These are phyloP conservation scores for Dioscorea cayenensis DNA, from an alignment of 116 monocot species.

Conservation along the genomic window DNA sequence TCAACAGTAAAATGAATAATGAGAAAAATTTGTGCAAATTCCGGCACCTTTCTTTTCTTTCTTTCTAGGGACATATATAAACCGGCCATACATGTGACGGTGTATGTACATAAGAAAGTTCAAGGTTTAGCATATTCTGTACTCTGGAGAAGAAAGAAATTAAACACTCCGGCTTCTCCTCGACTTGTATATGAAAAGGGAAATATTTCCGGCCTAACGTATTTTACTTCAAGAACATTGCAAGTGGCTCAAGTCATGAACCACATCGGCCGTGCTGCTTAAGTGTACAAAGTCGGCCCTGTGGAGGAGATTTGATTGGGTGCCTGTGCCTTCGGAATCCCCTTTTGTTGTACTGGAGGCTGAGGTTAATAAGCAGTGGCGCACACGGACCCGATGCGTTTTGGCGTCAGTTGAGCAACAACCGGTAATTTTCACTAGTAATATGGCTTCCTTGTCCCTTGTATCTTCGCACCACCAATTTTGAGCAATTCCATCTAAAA, in stretches of 20 bases:
- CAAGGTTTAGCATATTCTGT: too few species aligned
- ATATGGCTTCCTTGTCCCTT: slow-evolving; percentile 54
- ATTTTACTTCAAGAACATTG: slow-evolving; percentile 10
- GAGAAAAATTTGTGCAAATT: too few species aligned
- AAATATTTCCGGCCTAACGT: background rate
- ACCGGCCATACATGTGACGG: too few species aligned
- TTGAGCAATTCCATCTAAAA: slow-evolving; percentile 64
- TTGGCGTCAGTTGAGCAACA: slow-evolving; percentile 30
- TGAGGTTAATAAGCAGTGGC: slow-evolving; percentile 36
- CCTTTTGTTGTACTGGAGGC: slow-evolving; percentile 1
- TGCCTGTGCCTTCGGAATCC: slow-evolving; percentile 19
- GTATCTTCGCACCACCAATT: slow-evolving; percentile 75
- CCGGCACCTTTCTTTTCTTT: too few species aligned
- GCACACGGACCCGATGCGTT: slow-evolving; percentile 46
- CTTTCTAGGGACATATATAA: too few species aligned
- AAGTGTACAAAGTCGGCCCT: slow-evolving; percentile 37
- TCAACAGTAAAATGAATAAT: too few species aligned
- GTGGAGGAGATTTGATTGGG: slow-evolving; percentile 36
- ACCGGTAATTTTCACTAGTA: slow-evolving; percentile 55
- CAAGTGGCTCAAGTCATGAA: slow-evolving; percentile 20
- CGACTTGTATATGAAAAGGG: background rate
- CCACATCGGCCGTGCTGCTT: slow-evolving; percentile 20
- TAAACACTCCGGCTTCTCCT: background rate
- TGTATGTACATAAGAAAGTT: too few species aligned
- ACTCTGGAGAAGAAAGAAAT: too few species aligned